Evolutionary conservation across 768 basidiomycete species (phyloP).

Genomic region (Mycena vitilis): DNA sequence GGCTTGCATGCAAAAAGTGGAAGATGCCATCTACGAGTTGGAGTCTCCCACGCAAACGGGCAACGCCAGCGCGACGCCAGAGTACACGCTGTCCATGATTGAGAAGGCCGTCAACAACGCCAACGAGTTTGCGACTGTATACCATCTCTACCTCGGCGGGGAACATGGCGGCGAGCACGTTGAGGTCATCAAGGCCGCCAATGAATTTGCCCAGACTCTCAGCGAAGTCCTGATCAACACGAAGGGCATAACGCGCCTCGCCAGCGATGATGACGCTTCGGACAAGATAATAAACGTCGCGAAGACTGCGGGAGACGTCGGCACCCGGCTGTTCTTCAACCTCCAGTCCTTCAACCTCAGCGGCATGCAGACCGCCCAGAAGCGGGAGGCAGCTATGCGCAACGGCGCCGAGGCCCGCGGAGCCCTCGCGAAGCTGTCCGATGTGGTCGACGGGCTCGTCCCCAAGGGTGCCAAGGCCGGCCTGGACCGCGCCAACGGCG

Average conservation of each 20-base stretch:
- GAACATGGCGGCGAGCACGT: conserved; percentile 95
- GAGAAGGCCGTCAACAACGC: conserved; percentile 96
- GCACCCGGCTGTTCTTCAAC: conserved; percentile 93
- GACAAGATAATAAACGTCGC: conserved; percentile 91
- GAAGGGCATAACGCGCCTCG: conserved; percentile 95
- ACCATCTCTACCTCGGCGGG: conserved; percentile 89
- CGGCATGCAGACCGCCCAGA: conserved; percentile 75
- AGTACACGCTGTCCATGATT: conserved; percentile 98
- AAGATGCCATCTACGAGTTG: conserved; percentile 96
- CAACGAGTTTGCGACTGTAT: conserved; percentile 95
- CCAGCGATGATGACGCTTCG: conserved; percentile 89
- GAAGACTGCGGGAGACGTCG: conserved; percentile 88
- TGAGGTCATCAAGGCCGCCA: conserved; percentile 97
- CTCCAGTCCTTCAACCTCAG: conserved; percentile 96
- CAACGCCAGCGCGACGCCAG: conserved; percentile 97
- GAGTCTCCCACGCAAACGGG: conserved; percentile 96
- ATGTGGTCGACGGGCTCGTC: conserved; percentile 85
- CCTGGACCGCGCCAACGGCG: conserved; percentile 84
- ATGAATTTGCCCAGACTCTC: conserved; percentile 94
- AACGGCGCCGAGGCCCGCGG: conserved; percentile 89
- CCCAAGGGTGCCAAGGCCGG: conserved; percentile 84
- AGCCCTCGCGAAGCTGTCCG: conserved; percentile 86
- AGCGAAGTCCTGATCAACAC: conserved; percentile 93
- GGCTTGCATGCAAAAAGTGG: conserved; percentile 96
- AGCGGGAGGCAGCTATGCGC: conserved; percentile 89